Conservation (phyloP, 306 rosid species). For the Prunus mume region DNA sequence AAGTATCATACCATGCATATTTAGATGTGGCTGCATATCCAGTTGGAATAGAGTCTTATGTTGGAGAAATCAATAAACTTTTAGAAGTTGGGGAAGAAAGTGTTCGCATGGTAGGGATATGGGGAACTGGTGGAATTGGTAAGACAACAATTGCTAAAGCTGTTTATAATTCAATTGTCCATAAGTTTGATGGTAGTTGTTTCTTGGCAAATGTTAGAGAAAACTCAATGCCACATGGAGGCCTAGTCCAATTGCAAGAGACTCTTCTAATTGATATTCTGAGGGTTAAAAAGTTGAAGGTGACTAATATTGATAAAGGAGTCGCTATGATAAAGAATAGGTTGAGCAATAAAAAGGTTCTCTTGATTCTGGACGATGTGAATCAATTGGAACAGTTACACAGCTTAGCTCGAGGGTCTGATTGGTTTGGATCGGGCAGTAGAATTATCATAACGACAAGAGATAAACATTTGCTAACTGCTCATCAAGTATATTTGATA, state of each 20-base stretch:
- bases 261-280: neutral
- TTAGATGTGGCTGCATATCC: neutral
- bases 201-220: neutral
- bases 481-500: neutral
- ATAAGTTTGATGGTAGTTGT: neutral
- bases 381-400: neutral
- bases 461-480: neutral
- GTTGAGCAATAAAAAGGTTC: neutral
- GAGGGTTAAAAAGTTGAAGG: neutral
- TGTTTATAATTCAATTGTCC: neutral
- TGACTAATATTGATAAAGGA: neutral
- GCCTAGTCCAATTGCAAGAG: neutral
- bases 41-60: neutral
- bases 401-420: neutral
- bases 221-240: neutral
- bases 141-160: slow-evolving; percentile 1
- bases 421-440: neutral
- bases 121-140: slow-evolving; percentile 7
- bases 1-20: neutral
- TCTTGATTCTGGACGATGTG: slow-evolving; percentile 4
- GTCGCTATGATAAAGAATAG: neutral
- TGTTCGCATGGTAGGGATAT: neutral
- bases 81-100: neutral
- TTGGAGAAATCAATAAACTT: neutral
- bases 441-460: slow-evolving; percentile 6